Evolutionary conservation across 163 green algal species (phyloP).

Genomic region (Coccomyxa subellipsoidea): DNA sequence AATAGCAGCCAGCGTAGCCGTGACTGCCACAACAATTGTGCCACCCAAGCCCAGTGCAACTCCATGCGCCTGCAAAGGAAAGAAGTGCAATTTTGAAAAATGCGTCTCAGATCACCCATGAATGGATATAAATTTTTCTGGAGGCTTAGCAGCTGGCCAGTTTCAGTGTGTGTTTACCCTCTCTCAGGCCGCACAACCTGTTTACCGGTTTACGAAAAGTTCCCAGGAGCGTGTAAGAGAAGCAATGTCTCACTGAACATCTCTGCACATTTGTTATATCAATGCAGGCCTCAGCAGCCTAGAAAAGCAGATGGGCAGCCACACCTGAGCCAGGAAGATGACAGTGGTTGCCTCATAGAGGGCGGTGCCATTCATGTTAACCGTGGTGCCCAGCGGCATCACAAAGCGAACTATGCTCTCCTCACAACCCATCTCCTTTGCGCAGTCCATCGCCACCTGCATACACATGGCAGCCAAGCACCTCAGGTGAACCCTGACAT

Average conservation of each 20-base stretch:
- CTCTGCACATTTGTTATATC: not conserved
- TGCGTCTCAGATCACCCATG: not conserved
- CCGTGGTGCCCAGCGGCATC: conserved; percentile 48
- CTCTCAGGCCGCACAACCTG: no score
- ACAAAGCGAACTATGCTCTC: conserved; percentile 49
- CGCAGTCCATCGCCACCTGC: conserved; percentile 39
- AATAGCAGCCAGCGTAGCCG: conserved; percentile 60
- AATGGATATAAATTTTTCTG: not conserved
- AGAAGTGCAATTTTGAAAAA: not conserved
- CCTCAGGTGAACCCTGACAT: no score
- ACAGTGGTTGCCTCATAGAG: conserved; percentile 63
- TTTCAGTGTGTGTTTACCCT: no score
- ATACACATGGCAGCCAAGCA: not conserved
- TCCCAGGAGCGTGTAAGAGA: not conserved
- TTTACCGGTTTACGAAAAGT: no score
- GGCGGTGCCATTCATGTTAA: conserved; percentile 65
- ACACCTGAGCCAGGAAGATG: conserved; percentile 63
- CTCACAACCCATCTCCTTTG: conserved; percentile 31
- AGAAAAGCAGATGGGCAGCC: not conserved
- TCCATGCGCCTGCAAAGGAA: conserved; percentile 41
- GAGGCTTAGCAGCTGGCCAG: no score
- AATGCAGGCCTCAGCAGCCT: no score
- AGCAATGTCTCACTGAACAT: not conserved
- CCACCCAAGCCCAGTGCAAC: conserved; percentile 43
- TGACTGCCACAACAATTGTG: conserved; percentile 56